Evolutionary conservation across 495 filamentous ascomycete genomes (phyloP).

Genomic region (Penicillium roqueforti): DNA sequence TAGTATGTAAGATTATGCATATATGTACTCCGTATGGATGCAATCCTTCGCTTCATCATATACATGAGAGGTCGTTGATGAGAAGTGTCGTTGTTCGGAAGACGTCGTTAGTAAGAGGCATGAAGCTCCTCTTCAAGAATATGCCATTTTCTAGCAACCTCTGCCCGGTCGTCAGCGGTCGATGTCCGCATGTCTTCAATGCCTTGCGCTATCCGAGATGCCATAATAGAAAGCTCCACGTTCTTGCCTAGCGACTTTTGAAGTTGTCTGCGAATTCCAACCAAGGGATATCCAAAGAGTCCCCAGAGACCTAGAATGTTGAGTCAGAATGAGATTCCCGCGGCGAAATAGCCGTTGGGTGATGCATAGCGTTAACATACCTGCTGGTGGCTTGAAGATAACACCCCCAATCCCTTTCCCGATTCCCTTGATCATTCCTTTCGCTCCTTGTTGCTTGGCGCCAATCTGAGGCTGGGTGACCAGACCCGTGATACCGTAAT

Average conservation of each 20-base stretch:
- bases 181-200: conserved; percentile 25
- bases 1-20: not conserved
- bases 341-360: not conserved
- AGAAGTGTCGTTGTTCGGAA: not conserved
- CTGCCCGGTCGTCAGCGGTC: conserved; percentile 12
- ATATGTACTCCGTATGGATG: not conserved
- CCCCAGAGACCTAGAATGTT: conserved; percentile 47
- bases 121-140: conserved; percentile 11
- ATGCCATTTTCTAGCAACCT: conserved; percentile 21
- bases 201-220: conserved; percentile 24
- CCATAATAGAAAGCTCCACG: conserved; percentile 14
- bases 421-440: conserved; percentile 68
- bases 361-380: conserved; percentile 31
- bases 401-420: conserved; percentile 73
- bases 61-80: not conserved
- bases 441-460: conserved; percentile 62
- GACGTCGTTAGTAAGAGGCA: not conserved
- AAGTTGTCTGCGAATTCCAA: conserved; percentile 68
- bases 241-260: conserved; percentile 42
- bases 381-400: conserved; percentile 67
- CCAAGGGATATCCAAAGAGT: conserved; percentile 66
- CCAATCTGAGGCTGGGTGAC: conserved; percentile 68
- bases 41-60: not conserved
- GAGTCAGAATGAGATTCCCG: not conserved
- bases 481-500: conserved; percentile 68